These are phyloP conservation scores for Eucalyptus sp. DNA, from an alignment of 345 rosid species.

Conservation along the genomic window DNA sequence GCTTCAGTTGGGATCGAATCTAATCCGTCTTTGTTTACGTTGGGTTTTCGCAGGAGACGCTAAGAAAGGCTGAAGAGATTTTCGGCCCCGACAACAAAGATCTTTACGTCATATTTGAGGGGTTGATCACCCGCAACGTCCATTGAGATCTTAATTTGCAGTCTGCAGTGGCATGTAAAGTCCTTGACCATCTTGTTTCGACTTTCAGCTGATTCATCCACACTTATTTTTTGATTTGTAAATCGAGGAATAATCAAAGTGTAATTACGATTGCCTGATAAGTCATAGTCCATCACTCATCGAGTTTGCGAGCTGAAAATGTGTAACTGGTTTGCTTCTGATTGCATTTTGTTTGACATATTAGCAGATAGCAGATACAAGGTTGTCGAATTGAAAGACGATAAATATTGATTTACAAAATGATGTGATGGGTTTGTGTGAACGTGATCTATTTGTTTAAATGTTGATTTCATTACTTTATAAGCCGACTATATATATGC, in stretches of 20 bases:
- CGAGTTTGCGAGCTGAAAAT: background rate
- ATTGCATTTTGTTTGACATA: background rate
- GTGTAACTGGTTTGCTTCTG: background rate
- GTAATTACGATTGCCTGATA: background rate
- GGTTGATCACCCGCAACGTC: slow-evolving; percentile 60
- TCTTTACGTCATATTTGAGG: slow-evolving; percentile 66
- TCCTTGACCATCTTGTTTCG: background rate
- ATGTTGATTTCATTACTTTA: background rate
- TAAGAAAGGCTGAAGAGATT: slow-evolving; percentile 78
- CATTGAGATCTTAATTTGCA: slow-evolving; percentile 13
- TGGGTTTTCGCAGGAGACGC: slow-evolving; percentile 46
- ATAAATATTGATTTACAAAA: background rate
- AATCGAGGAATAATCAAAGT: background rate
- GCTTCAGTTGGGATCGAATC: background rate
- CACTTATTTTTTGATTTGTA: background rate
- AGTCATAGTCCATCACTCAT: background rate
- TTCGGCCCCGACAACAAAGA: slow-evolving; percentile 79
- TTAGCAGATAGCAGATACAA: background rate
- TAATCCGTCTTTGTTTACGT: background rate
- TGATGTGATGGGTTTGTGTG: background rate
- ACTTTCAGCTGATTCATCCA: background rate
- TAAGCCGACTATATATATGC: background rate
- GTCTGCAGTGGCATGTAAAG: background rate
- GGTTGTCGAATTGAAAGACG: background rate
- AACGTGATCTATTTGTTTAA: background rate